Evolutionary conservation across 306 rosid genomes (phyloP), one percentile per base, ranked within the genome.

Genomic region (Castanea sativa): DNA sequence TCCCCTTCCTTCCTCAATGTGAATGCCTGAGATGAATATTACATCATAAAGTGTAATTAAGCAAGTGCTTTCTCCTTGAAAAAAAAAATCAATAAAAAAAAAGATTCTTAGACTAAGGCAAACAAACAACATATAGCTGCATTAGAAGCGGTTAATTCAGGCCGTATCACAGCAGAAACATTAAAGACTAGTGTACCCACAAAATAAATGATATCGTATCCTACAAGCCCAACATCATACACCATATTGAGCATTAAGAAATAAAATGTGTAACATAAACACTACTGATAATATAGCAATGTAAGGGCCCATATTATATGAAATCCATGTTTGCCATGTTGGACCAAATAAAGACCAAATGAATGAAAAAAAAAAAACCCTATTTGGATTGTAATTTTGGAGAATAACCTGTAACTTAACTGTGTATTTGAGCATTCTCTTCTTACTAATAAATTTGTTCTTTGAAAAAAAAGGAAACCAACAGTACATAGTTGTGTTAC

Each of bases 1-100:
- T 91, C 97, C 57, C 94, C 99, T 84, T 90, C 93, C 87, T 89
- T 89, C 74, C 85, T 81, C 38, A 87, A 87, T 67, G 89, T 79
- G 85, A 90, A 82, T 63, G 93, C 97, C 99, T 94, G 90, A 75
- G 81, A 73, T 76, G 15, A 19, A 27, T 53, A 60, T 63, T 72
- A 73, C 79, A 77, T 78, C 69, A 65, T 71, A 75, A 73, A 19
- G 55, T 72, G 32, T 18, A 7, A 51, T 41, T 29, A 27, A 52
- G 59, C 59, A 56, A 51, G 69, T 52, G 33, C 51, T 72, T 20
- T 70, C 30, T 45, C 38, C 68, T 71, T 21, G 12, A n/a, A 53
- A 16, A 49, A 29, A 49, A 25, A 77, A 60, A 14, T 32, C 11
- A 23, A 69, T 15, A 35, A 53, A 64, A 18, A 43, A 59, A 20